Evolutionary conservation across 2,329 filamentous ascomycete species (phyloP).

Genomic region (Purpureocillium takamizusanense): DNA sequence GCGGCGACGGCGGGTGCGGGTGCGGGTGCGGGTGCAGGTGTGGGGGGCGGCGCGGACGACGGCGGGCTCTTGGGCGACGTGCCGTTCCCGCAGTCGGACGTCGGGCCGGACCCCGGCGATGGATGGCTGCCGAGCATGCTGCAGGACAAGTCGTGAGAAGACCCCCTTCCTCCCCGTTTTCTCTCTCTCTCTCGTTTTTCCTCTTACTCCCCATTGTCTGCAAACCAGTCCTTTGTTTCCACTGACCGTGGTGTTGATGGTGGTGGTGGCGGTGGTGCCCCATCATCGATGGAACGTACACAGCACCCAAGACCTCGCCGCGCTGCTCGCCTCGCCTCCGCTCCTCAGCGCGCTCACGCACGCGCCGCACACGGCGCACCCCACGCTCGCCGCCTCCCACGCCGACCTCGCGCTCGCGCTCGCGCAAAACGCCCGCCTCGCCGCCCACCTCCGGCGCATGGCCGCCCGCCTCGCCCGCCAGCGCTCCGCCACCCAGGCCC

Average conservation of each 20-base stretch:
- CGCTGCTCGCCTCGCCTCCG: conserved; percentile 53
- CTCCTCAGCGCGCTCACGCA: conserved; percentile 70
- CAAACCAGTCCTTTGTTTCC: too few species aligned
- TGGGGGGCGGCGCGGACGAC: conserved; percentile 7
- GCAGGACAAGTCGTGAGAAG: conserved; percentile 76
- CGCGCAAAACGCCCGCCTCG: conserved; percentile 62
- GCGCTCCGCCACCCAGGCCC: conserved; percentile 66
- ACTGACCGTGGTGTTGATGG: too few species aligned
- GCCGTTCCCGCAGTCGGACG: conserved; percentile 11
- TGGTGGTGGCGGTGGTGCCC: too few species aligned
- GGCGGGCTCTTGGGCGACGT: conserved; percentile 9
- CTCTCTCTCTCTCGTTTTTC: too few species aligned
- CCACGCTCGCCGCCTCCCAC: conserved; percentile 59
- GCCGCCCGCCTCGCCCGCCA: conserved; percentile 49
- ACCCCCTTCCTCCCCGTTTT: too few species aligned
- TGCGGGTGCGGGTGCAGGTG: too few species aligned
- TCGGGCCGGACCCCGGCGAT: conserved; percentile 50
- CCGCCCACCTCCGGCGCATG: conserved; percentile 50
- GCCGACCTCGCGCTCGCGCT: conserved; percentile 56
- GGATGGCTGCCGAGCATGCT: conserved; percentile 72
- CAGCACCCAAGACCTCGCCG: conserved; percentile 71
- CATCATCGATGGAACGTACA: too few species aligned
- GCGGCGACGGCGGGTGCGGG: background rate
- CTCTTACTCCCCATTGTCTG: conserved; percentile 12
- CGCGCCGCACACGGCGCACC: conserved; percentile 58